Percentiles rank a stretch among this genome's conserved stretches.
Conservation (phyloP, 257 asterid species). For the Fraxinus americana region DNA sequence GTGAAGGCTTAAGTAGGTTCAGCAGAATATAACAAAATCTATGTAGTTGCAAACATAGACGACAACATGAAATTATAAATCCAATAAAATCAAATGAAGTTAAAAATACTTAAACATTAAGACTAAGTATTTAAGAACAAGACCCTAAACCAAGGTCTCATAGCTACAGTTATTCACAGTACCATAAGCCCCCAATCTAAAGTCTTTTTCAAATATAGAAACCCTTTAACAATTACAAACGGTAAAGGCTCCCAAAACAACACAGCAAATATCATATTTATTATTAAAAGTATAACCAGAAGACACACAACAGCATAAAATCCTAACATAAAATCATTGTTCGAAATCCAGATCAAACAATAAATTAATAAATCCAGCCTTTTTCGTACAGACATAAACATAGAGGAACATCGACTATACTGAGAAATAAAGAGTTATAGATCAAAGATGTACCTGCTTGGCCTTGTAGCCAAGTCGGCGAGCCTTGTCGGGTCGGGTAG, state of each 20-base stretch:
- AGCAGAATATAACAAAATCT: neutral
- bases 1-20: neutral
- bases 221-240: too few relatives aligned
- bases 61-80: neutral
- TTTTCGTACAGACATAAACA: too few relatives aligned
- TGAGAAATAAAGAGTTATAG: too few relatives aligned
- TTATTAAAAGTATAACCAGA: neutral
- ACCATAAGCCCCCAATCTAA: neutral
- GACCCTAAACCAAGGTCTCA: neutral
- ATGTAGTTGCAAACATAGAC: neutral
- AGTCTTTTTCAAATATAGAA: too few relatives aligned
- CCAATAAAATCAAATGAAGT: neutral
- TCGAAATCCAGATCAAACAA: neutral
- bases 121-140: neutral
- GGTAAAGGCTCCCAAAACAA: neutral
- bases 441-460: conserved; percentile 46
- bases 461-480: conserved; percentile 77
- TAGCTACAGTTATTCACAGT: too few relatives aligned
- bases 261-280: neutral
- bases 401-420: neutral
- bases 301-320: neutral
- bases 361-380: neutral
- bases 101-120: neutral
- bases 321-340: neutral
- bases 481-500: conserved; percentile 75